Evolutionary conservation across 176 grass and related monocot genomes (phyloP), one percentile per base, ranked within the genome.

Genomic region (Carex parvula): DNA sequence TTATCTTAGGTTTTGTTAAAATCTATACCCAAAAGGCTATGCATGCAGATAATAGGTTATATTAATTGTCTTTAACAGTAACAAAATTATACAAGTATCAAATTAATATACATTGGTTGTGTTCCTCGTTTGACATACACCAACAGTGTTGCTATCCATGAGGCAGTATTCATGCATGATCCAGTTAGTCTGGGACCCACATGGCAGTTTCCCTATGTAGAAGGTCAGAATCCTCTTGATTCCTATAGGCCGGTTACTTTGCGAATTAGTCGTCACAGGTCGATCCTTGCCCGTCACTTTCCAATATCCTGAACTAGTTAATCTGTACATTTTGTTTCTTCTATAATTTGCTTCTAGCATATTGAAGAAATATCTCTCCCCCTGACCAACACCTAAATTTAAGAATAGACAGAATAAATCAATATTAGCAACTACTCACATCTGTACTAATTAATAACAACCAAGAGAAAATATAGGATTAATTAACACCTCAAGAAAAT

Each of bases 121-220:
- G 17, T 64, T 84, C 13, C 58, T 84, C 57, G 30, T 71, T 16
- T 79, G 79, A 9, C 55, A 9, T 78, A 50, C 8, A 56, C 21
- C 24, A 21, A 81, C 60, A 53, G 52, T 52, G 13, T 81, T 73
- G 70, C 67, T 10, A 2, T 60, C 90, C 8, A 67, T 85, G 18
- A 95, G 93, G 81, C 86, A 66, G 88, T 92, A 98, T 84, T 98
- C 96, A 29, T 98, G 91, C 96, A 98, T 98, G 80, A 85, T 65
- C 96, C 96, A 98, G 60, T 79, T 84, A 22, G 93, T 90, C 48
- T 79, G 86, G 15, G 73, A 79, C 48, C 84, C 84, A 22, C 65
- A 54, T 3, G 63, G 15, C 14, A 46, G 71, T 60, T 70, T 86
- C 17, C 86, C 62, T 16, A 21, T 65, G 81, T 85, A 88, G 88